Percentiles rank a stretch among this genome's conserved stretches.
Conservation (phyloP, 352 stramenopile genomes). For the Pythium brachiatum region DNA sequence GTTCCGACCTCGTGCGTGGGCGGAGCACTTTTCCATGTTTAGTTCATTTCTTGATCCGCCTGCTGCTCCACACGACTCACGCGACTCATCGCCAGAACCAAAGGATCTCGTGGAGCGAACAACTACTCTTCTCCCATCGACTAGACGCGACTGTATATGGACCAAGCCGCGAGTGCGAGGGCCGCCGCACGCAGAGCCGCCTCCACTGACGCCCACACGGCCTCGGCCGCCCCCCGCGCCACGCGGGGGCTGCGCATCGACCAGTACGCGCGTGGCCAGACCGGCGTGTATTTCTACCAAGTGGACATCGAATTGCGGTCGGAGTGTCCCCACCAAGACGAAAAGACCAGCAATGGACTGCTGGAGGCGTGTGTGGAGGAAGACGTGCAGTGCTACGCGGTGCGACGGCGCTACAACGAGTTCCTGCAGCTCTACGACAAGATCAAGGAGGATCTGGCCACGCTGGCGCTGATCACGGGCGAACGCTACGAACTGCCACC, state of each 20-base stretch:
- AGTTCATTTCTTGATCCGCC: not conserved
- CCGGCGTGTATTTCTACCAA: conserved; percentile 69
- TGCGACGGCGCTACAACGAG: conserved; percentile 65
- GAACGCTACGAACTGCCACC: conserved; percentile 27
- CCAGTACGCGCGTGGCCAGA: conserved; percentile 43
- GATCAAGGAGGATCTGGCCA: conserved; percentile 30
- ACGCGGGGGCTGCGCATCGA: conserved; percentile 40
- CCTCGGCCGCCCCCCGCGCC: conserved; percentile 1
- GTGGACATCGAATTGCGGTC: conserved; percentile 49
- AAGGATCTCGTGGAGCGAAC: not conserved
- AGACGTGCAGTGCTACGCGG: conserved; percentile 52
- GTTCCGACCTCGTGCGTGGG: not conserved
- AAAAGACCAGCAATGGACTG: conserved; percentile 10
- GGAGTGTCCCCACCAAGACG: conserved; percentile 18
- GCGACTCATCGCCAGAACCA: too few relatives aligned
- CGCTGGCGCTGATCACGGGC: conserved; percentile 11
- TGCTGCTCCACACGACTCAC: not conserved
- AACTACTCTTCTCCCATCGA: not conserved
- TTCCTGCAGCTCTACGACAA: conserved; percentile 56
- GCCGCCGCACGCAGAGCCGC: not conserved
- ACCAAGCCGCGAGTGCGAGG: not conserved
- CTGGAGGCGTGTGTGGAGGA: conserved; percentile 26
- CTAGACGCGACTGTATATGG: conserved; percentile 7
- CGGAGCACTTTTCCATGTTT: not conserved
- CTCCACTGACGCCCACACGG: not conserved